These are phyloP conservation scores for Isochrysis galbana DNA, from an alignment of 78 protist genomes.

Conservation along the genomic window DNA sequence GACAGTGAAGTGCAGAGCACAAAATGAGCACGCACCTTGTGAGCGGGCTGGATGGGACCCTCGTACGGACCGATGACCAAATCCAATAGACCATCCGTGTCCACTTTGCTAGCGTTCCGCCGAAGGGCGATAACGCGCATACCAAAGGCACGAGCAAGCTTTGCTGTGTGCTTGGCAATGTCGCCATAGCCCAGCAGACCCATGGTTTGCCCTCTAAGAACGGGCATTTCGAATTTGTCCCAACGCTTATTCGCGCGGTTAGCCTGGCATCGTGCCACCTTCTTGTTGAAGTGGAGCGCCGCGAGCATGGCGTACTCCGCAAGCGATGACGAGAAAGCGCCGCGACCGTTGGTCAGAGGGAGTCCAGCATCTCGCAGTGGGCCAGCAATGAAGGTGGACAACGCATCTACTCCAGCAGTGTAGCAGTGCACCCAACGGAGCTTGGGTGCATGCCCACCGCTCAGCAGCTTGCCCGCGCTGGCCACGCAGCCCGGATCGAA, in stretches of 20 bases:
- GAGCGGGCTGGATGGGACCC: neutral
- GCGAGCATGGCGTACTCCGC: conserved; percentile 49
- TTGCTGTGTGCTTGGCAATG: conserved; percentile 18
- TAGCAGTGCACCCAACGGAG: neutral
- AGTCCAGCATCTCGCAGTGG: neutral
- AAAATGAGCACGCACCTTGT: conserved; percentile 1
- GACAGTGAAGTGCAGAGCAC: neutral
- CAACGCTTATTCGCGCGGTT: neutral
- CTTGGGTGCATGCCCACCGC: neutral
- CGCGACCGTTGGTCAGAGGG: conserved; percentile 35
- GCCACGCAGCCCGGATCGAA: too few relatives aligned
- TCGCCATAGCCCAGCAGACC: conserved; percentile 54
- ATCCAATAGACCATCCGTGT: neutral
- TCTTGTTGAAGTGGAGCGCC: conserved; percentile 38
- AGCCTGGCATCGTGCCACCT: neutral
- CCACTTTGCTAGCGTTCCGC: neutral
- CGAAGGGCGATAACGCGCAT: conserved; percentile 31
- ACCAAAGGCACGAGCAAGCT: neutral
- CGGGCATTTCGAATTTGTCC: conserved; percentile 43
- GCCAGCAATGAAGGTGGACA: neutral
- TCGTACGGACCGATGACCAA: neutral
- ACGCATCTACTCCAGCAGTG: neutral
- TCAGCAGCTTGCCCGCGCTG: too few relatives aligned
- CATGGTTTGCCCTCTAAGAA: neutral
- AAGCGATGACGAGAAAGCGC: conserved; percentile 39